These are phyloP conservation scores for Curvularia hawaiiensis DNA, from an alignment of 2,329 filamentous ascomycete species.

Conservation along the genomic window DNA sequence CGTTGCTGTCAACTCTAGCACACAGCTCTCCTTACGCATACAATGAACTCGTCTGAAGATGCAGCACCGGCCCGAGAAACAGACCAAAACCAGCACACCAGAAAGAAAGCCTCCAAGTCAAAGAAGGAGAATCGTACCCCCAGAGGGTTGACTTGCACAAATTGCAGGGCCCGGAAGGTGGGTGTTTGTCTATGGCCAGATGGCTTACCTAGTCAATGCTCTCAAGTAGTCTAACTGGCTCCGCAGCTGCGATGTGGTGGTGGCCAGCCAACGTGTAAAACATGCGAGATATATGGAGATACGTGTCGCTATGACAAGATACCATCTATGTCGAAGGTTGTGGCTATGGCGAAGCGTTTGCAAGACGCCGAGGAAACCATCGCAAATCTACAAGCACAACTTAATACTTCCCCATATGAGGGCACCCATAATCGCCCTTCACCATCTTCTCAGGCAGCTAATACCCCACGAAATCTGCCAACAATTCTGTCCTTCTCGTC, in stretches of 20 bases:
- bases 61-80: neutral
- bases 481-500: neutral
- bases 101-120: neutral
- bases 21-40: neutral
- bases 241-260: constrained; percentile 35
- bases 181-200: no score
- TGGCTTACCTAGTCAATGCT: neutral
- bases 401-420: neutral
- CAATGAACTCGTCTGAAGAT: neutral
- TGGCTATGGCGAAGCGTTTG: constrained; percentile 37
- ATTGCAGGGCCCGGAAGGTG: constrained; percentile 14
- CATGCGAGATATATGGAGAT: constrained; percentile 39
- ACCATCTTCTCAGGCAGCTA: neutral
- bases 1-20: neutral
- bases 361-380: constrained; percentile 12
- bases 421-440: neutral
- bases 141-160: constrained; percentile 12
- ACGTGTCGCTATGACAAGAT: constrained; percentile 42
- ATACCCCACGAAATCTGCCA: neutral
- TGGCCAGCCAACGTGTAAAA: constrained; percentile 38
- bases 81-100: neutral
- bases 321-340: constrained; percentile 41
- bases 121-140: neutral
- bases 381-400: neutral
- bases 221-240: neutral